Evolutionary conservation across 352 stramenopile genomes (phyloP), one percentile per base, ranked within the genome.

Genomic region (Thraustochytrium striatum): DNA sequence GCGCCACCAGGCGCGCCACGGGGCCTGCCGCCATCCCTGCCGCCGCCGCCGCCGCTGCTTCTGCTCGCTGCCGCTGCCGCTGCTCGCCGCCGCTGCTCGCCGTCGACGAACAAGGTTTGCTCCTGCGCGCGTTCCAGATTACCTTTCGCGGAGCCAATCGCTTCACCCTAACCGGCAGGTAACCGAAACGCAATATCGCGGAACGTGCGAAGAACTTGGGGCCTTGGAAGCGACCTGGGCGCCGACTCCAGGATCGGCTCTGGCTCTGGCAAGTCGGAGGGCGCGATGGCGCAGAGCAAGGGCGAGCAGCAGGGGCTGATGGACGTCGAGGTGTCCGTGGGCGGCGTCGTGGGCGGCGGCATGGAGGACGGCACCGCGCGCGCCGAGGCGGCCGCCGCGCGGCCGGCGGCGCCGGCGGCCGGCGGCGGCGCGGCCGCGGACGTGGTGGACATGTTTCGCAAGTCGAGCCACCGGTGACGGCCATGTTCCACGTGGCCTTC

Each of bases 401-500:
- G 58, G 58, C 58, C 38, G 25, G 28, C 3, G 41, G 36, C 36
- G 21, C 50, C 7, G 52, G 65, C 50, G 39, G 50, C 65, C 16
- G 13, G 65, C 50, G 32, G 65, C 65, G 19, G 43, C 52, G 0
- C 44, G 11, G 65, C 44, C 19, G 33, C 25, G 50, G 52, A 38
- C 30, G 65, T 75, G 16, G 65, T 38, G 33, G 52, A 75, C 36
- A 75, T 75, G 65, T 75, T 75, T 32, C 36, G 73, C 7, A 19
- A 41, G 9, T 39, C 90, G 75, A 92, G 95, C 47, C 95, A 99
- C 85, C 95, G 16, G 89, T 93, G 16, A 92, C 94, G 25, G 92
- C 90, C 16, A 90, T 98, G 59, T 98, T 98, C 85, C 96, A 98
- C 81, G 79, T 98, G 32, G 73, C 98, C 16, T 99, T 98, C 88